Base-by-base conservation (phyloP, 129 eudicot genomes). In the Tanacetum coccineum region DNA sequence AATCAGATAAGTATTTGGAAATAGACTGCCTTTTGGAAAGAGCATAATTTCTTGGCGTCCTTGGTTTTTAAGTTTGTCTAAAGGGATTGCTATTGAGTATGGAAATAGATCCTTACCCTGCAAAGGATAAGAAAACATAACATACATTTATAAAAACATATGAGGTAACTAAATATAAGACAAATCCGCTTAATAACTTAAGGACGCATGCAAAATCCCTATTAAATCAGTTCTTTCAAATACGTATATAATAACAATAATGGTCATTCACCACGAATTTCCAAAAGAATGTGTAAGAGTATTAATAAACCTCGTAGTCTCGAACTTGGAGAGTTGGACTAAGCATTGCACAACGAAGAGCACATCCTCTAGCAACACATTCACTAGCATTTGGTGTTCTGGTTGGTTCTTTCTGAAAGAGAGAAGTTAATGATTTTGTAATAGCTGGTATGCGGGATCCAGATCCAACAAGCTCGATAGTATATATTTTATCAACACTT, bases 341-440 rank as follows among this genome's bases (percentile, higher is more conserved):
- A 76, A 91, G 87, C 96, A 85, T 91, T 50, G 97, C 97, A 70
- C 90, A 91, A 48, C 81, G 90, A 42, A 91, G 80, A 22, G 88
- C 88, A 83, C 96, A 91, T 13, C 97, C 97, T 75, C 97, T 91
- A 52, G 96, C 94, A 62, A 91, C 96, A 60, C 96, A 85, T 71
- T 91, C 97, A 68, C 97, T 87, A 19, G 90, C 94, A 76, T 87
- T 87, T 40, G 85, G 32, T 30, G 87, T 79, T 59, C 97, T 74
- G 0, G 87, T 78, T 1, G 96, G 90, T 76, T 91, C 94, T 68
- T 66, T 85, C 39, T 76, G 10, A 6, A 91, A 87, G 18, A 91
- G 0, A 3, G 83, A 74, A 70, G 74, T 61, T 76, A 91, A 45
- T n/a, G 59, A 72, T 70, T 67, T 83, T 13, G 75, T 48, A 13